Evolutionary conservation across 176 grass and related monocot genomes (phyloP).

Genomic region (Oryza rufipogon): DNA sequence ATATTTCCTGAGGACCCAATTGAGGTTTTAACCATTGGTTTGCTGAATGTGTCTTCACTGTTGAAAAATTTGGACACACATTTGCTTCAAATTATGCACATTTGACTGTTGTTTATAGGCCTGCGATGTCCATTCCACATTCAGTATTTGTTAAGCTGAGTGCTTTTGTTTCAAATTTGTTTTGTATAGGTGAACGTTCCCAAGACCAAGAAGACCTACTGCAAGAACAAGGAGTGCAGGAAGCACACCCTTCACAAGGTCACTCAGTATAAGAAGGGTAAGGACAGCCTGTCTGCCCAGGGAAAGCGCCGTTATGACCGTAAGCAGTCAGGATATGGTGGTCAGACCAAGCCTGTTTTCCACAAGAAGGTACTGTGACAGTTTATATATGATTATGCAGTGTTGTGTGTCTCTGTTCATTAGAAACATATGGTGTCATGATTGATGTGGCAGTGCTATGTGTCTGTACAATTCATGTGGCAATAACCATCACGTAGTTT

Average conservation of each 20-base stretch:
- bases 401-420: too few relatives aligned
- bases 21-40: neutral
- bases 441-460: neutral
- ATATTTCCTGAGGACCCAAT: constrained; percentile 21
- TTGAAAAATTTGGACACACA: neutral
- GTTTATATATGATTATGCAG: neutral
- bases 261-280: constrained; percentile 79
- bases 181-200: constrained; percentile 90
- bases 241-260: constrained; percentile 93
- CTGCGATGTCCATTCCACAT: neutral
- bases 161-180: too few relatives aligned
- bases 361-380: constrained; percentile 79
- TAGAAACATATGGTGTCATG: neutral
- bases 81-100: neutral
- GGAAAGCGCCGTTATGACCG: constrained; percentile 95
- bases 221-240: constrained; percentile 93
- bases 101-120: neutral
- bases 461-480: neutral
- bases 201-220: constrained; percentile 96
- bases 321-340: constrained; percentile 95
- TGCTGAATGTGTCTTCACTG: neutral
- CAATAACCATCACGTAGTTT: neutral
- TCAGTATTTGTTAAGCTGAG: neutral
- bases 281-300: constrained; percentile 86
- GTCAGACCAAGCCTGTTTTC: constrained; percentile 94